These are phyloP conservation scores for Solanum medicagineum DNA, from an alignment of 257 asterid species.

Conservation along the genomic window DNA sequence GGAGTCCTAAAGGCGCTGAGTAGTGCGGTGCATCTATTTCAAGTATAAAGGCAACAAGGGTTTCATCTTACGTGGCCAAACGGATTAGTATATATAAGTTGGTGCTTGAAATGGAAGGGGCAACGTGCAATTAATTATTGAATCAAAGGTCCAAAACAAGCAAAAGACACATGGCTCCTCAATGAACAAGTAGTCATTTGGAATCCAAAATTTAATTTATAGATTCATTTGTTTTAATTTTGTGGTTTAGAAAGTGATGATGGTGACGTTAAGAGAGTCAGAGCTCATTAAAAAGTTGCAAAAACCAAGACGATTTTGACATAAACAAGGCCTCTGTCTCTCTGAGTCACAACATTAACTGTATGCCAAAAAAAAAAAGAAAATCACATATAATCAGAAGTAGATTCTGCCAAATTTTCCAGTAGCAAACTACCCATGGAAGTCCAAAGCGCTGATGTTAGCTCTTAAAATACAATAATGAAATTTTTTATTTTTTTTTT, in stretches of 20 bases:
- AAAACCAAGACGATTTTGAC: neutral
- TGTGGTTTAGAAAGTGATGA: neutral
- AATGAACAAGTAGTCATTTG: slow-evolving; percentile 6
- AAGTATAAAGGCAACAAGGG: too few species aligned
- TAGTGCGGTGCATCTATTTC: too few species aligned
- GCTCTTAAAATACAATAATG: neutral
- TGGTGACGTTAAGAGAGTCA: neutral
- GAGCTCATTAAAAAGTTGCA: neutral
- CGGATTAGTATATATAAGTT: neutral
- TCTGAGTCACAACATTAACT: neutral
- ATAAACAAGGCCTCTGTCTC: neutral
- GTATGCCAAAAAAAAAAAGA: neutral
- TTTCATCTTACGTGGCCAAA: too few species aligned
- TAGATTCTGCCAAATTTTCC: neutral
- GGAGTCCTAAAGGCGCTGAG: too few species aligned
- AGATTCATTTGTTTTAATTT: neutral
- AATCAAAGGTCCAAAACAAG: neutral
- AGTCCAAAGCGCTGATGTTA: neutral
- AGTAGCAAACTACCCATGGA: neutral
- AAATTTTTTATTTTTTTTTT: neutral
- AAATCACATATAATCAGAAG: neutral
- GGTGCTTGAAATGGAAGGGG: neutral
- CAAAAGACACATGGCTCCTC: neutral
- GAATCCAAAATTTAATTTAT: neutral
- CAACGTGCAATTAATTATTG: neutral